Conservation (phyloP, 805 yeast species). For the Kurtzmaniella cleridarum region DNA sequence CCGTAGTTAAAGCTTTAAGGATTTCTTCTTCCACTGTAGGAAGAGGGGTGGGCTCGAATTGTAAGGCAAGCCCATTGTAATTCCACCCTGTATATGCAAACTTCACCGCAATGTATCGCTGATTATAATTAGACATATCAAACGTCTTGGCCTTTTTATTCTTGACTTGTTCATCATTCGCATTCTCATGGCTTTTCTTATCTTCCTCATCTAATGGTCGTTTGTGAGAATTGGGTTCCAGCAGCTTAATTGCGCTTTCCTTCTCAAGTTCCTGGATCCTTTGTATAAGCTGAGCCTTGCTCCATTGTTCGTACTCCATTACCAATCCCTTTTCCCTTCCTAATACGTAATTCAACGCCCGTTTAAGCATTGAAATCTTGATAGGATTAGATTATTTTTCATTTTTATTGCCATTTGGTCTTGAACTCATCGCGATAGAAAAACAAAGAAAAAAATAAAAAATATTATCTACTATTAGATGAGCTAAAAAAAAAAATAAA, state of each 20-base stretch:
- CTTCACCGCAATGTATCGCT: constrained; percentile 69
- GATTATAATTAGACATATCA: constrained; percentile 58
- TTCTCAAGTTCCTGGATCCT: constrained; percentile 54
- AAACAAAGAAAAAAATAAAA: neutral
- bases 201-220: neutral
- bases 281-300: constrained; percentile 56
- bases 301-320: constrained; percentile 53
- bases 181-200: neutral
- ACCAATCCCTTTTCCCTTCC: constrained; percentile 12
- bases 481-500: constrained; percentile 1
- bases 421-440: neutral
- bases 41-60: constrained; percentile 65
- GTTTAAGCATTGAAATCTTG: constrained; percentile 16
- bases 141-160: constrained; percentile 38
- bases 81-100: constrained; percentile 94
- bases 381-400: constrained; percentile 2
- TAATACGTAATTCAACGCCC: constrained; percentile 16
- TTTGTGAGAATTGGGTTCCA: constrained; percentile 9
- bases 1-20: constrained; percentile 62
- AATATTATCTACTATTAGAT: neutral
- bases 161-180: constrained; percentile 1
- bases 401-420: constrained; percentile 1
- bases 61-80: constrained; percentile 85
- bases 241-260: neutral
- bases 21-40: constrained; percentile 85